Evolutionary conservation across 164 flowering plant species (phyloP).

Genomic region (Amborella trichopoda): DNA sequence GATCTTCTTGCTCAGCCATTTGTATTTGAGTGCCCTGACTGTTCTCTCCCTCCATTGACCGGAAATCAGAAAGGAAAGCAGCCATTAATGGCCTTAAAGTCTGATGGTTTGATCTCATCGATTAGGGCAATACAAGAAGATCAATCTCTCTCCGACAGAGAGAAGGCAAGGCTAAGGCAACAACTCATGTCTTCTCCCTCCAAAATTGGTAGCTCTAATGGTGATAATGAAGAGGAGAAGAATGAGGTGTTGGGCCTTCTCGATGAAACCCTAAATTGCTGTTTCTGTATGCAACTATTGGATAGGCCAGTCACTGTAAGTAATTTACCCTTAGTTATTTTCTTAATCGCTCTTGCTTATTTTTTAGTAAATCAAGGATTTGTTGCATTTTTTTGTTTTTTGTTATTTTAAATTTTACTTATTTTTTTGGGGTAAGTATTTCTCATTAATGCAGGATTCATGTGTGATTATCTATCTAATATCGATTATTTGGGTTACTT

Average conservation of each 20-base stretch:
- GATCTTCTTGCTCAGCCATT: conserved; percentile 24
- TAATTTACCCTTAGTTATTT: neutral
- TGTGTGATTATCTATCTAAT: no score
- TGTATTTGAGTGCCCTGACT: conserved; percentile 84
- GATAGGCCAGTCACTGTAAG: conserved; percentile 83
- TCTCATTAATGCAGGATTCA: no score
- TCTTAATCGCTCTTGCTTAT: no score
- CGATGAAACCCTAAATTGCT: conserved; percentile 43
- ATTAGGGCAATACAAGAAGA: conserved; percentile 63
- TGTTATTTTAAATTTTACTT: neutral
- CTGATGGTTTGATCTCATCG: conserved; percentile 35
- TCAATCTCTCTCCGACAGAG: conserved; percentile 33
- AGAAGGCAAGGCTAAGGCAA: conserved; percentile 79
- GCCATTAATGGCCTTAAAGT: no score
- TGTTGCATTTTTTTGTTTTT: no score
- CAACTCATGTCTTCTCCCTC: conserved; percentile 20
- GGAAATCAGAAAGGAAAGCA: no score
- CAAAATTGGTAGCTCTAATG: conserved; percentile 1
- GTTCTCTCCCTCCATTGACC: conserved; percentile 27
- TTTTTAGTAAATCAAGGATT: no score
- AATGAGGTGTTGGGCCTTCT: conserved; percentile 26
- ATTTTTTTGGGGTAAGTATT: no score
- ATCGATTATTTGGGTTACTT: no score
- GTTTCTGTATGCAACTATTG: conserved; percentile 59
- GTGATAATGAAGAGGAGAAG: conserved; percentile 2